phyloP scores from a whole-genome alignment of 2,329 filamentous ascomycete genomes.

The Ampelomyces quisqualis region DNA sequence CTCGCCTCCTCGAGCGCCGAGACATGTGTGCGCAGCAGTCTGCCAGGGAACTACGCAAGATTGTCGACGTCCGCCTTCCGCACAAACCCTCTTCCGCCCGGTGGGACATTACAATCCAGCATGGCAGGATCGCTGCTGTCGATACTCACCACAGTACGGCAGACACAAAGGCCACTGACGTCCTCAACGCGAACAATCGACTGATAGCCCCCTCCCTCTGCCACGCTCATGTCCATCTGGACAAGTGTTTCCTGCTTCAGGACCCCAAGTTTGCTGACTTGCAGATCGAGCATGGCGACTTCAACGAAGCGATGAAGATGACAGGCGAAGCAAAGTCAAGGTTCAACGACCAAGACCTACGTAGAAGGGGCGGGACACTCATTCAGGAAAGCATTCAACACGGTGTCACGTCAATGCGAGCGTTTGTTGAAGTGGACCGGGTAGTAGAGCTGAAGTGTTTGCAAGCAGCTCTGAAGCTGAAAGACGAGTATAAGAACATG shows the following conservation, averaged over 20 bases:
- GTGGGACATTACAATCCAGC: constrained; percentile 42
- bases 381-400: constrained; percentile 64
- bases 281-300: constrained; percentile 61
- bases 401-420: constrained; percentile 68
- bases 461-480: constrained; percentile 59
- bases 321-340: constrained; percentile 62
- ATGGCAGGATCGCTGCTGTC: constrained; percentile 39
- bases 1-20: neutral
- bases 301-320: constrained; percentile 63
- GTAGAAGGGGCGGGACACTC: constrained; percentile 63
- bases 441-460: constrained; percentile 61
- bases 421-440: constrained; percentile 70
- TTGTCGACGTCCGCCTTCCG: constrained; percentile 40
- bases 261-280: constrained; percentile 62
- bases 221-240: constrained; percentile 72
- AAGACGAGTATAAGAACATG: constrained; percentile 53
- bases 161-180: constrained; percentile 22
- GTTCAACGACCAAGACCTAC: constrained; percentile 64
- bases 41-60: constrained; percentile 22
- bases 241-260: constrained; percentile 64
- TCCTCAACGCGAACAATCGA: constrained; percentile 45
- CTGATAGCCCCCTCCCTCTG: constrained; percentile 61
- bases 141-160: constrained; percentile 25
- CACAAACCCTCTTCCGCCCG: constrained; percentile 29
- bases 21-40: neutral